phyloP scores from a whole-genome alignment of 1,284 basidiomycete genomes.

The Tetrapyrgos nigripes region DNA sequence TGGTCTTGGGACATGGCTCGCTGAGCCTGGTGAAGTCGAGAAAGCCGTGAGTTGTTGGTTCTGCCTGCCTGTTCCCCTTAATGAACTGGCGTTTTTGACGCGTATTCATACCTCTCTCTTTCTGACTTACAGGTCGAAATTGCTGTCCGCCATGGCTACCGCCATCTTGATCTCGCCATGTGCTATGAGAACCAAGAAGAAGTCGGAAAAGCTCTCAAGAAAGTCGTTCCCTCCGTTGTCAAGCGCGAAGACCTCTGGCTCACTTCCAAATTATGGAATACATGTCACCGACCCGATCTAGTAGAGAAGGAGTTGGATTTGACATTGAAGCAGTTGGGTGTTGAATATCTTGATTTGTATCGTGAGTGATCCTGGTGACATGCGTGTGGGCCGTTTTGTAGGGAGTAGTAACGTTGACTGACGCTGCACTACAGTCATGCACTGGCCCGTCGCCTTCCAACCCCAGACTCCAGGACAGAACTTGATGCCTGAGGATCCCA shows the following conservation, averaged over 20 bases:
- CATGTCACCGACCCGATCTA: constrained; percentile 61
- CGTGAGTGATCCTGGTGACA: constrained; percentile 42
- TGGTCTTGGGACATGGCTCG: constrained; percentile 86
- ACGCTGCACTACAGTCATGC: constrained; percentile 61
- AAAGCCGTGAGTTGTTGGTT: constrained; percentile 57
- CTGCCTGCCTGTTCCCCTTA: no score
- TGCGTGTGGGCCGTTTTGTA: no score
- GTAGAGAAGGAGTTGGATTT: constrained; percentile 79
- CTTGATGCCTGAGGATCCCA: constrained; percentile 58
- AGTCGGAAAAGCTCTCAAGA: constrained; percentile 74
- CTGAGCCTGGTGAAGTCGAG: constrained; percentile 79
- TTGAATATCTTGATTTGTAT: constrained; percentile 84
- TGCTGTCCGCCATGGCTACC: constrained; percentile 77
- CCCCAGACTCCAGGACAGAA: constrained; percentile 56
- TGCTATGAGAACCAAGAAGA: constrained; percentile 81
- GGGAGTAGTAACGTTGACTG: no score
- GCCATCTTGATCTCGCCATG: constrained; percentile 83
- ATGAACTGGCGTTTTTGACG: constrained; percentile 2
- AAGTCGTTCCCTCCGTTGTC: constrained; percentile 80
- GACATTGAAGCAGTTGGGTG: constrained; percentile 72
- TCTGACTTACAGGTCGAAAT: constrained; percentile 62
- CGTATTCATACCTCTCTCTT: neutral
- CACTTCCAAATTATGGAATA: constrained; percentile 86
- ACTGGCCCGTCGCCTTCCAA: constrained; percentile 86
- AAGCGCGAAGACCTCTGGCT: constrained; percentile 85